Base-by-base conservation (phyloP, 2,329 filamentous ascomycete genomes). In the Calonectria hawksworthii region DNA sequence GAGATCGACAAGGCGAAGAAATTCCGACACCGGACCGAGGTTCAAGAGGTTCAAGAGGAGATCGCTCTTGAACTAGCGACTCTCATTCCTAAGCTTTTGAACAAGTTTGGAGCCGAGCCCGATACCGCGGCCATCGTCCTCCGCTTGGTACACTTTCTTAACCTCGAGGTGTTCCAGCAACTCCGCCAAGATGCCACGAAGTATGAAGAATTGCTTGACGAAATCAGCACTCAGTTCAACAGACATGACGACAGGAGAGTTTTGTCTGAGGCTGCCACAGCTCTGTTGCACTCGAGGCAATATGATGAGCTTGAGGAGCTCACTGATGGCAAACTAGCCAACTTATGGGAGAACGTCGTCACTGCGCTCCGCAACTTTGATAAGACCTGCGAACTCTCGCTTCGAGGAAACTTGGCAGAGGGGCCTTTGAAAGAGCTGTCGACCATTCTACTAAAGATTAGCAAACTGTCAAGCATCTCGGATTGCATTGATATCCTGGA, bases 221-320 rank as follows among this genome's bases (percentile, higher is more conserved):
- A 98, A 81, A 95, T 99, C 79, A 96, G 95, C 84, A 95, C 95
- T 73, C 97, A 99, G 80, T 99, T 99, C 86, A 93, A 94, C 80
- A 93, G 95, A n/a, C 97, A 99, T 82, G 94, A 95, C 54, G 95
- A 98, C 81, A 94, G 95, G 80, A 91, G 92, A 70, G 96, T 99
- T 23, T 89, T 99, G 59, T 92, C 92, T 14, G 96, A 98, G 84
- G 96, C 96, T 18, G 94, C 94, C 34, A 90, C 92, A 28, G 95
- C 96, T 7, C 91, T 99, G 47, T 87, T 98, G 38, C 95, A 98
- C 82, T 96, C 96, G 11, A 93, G 95, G 77, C 93, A 93, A 75
- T 96, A 95, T 75, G 95, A 97, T 75, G 96, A 98, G 82, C 91
- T 98, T 41, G 94, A 96, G 78, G 97, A 99, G 80, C 87, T 95